phyloP scores from a whole-genome alignment of 768 basidiomycete species.

The Mycena galopus region DNA sequence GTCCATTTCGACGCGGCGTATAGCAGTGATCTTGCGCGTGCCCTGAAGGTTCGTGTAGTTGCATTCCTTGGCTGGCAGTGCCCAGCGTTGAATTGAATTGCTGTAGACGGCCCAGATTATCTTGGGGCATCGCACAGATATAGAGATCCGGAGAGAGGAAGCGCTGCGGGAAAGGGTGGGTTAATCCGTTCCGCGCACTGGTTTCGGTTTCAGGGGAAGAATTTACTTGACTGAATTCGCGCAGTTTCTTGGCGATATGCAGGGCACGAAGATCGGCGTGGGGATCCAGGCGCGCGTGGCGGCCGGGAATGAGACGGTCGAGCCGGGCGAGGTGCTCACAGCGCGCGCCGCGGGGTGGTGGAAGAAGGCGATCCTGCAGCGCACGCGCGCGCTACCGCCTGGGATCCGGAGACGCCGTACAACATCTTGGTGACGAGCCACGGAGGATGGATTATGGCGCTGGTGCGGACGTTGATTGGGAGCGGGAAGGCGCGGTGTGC shows the following conservation, averaged over 20 bases:
- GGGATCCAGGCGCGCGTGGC: conserved; percentile 34
- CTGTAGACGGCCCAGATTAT: conserved; percentile 78
- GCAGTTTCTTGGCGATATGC: conserved; percentile 72
- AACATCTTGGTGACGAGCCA: conserved; percentile 75
- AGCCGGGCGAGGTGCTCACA: conserved; percentile 55
- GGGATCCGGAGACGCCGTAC: conserved; percentile 44
- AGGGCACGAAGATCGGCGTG: conserved; percentile 55
- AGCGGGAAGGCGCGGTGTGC: conserved; percentile 54
- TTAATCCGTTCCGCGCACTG: conserved; percentile 36
- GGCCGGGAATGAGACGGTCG: conserved; percentile 49
- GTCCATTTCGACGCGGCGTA: conserved; percentile 71
- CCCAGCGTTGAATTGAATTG: neutral
- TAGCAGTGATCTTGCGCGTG: conserved; percentile 81
- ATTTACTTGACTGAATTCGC: neutral
- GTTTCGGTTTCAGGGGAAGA: too few species aligned
- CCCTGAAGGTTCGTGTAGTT: conserved; percentile 65
- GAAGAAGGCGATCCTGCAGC: conserved; percentile 57
- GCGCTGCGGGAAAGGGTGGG: conserved; percentile 79
- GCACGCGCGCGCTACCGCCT: conserved; percentile 39
- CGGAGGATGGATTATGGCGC: conserved; percentile 70
- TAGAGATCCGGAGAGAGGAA: conserved; percentile 56
- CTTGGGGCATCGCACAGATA: conserved; percentile 63
- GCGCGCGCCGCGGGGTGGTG: conserved; percentile 75
- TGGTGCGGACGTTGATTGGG: conserved; percentile 63
- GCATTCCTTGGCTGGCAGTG: neutral